Conservation (phyloP, 495 filamentous ascomycete genomes). For the Choiromyces venosus region DNA sequence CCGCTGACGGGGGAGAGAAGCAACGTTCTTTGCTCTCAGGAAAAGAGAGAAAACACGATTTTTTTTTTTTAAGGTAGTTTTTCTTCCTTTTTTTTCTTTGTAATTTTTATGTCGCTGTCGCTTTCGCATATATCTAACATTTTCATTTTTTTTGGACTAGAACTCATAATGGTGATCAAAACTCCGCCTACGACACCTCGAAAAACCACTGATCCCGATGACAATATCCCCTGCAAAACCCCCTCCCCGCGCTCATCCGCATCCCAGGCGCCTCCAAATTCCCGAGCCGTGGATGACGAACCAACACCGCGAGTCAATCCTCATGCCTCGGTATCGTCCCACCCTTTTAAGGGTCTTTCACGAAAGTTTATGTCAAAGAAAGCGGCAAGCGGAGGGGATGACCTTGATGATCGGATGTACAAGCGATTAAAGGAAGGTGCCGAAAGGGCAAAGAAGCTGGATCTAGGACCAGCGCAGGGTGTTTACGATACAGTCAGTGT, state of each 20-base stretch:
- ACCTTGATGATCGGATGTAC: slow-evolving; percentile 34
- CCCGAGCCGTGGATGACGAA: slow-evolving; percentile 38
- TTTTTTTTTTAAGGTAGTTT: background rate
- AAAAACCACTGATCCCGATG: slow-evolving; percentile 32
- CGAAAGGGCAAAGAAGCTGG: slow-evolving; percentile 42
- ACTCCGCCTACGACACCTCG: slow-evolving; percentile 25
- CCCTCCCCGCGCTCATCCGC: slow-evolving; percentile 41
- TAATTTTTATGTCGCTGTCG: background rate
- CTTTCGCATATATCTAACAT: background rate
- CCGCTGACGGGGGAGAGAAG: background rate
- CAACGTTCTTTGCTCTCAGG: background rate
- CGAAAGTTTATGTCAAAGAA: slow-evolving; percentile 37
- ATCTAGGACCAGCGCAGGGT: slow-evolving; percentile 51
- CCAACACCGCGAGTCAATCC: slow-evolving; percentile 37
- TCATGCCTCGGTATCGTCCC: slow-evolving; percentile 20
- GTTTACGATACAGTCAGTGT: slow-evolving; percentile 54
- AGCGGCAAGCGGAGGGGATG: slow-evolving; percentile 17
- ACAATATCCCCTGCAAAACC: slow-evolving; percentile 40
- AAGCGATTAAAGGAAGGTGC: slow-evolving; percentile 31
- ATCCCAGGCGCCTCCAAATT: slow-evolving; percentile 41
- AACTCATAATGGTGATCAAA: background rate
- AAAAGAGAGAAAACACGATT: background rate
- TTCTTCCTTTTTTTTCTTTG: no score
- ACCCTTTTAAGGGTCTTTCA: slow-evolving; percentile 33
- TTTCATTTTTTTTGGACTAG: background rate